These are phyloP conservation scores for Xylaria sp. DNA, from an alignment of 2,329 filamentous ascomycete species.

Conservation along the genomic window DNA sequence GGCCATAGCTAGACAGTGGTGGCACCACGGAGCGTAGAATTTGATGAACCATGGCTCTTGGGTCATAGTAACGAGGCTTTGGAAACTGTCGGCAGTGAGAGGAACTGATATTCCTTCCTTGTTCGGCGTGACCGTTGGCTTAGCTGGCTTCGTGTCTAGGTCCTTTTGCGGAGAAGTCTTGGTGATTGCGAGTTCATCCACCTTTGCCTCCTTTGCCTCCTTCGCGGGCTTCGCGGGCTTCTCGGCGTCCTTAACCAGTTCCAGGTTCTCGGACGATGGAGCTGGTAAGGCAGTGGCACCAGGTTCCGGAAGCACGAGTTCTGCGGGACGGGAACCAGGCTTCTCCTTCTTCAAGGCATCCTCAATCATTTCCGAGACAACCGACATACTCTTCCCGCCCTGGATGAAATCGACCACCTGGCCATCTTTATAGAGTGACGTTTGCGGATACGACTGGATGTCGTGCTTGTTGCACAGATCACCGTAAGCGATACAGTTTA, in stretches of 20 bases:
- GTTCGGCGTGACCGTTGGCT: constrained; percentile 67
- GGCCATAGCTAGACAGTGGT: constrained; percentile 90
- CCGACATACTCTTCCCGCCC: constrained; percentile 69
- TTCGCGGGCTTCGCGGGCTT: constrained; percentile 31
- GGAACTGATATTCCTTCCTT: constrained; percentile 72
- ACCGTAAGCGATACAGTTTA: constrained; percentile 84
- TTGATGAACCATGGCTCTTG: constrained; percentile 98
- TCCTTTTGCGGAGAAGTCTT: constrained; percentile 21
- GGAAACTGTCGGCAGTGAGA: constrained; percentile 83
- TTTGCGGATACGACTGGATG: constrained; percentile 73
- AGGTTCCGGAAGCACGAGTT: constrained; percentile 69
- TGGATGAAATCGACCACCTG: constrained; percentile 63
- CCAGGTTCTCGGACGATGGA: constrained; percentile 23
- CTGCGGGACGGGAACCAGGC: constrained; percentile 76
- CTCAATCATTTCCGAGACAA: constrained; percentile 74
- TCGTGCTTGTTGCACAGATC: constrained; percentile 74
- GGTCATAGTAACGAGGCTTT: constrained; percentile 80
- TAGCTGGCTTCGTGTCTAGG: constrained; percentile 46
- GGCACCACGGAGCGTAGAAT: constrained; percentile 97
- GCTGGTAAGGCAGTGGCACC: constrained; percentile 58
- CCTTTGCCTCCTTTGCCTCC: constrained; percentile 36
- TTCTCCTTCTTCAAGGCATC: constrained; percentile 73
- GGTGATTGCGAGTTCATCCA: constrained; percentile 17
- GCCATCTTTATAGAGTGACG: constrained; percentile 80
- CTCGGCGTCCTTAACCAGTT: constrained; percentile 26